Evolutionary conservation across 805 yeast species (phyloP).

Genomic region (Candida glaebosa): DNA sequence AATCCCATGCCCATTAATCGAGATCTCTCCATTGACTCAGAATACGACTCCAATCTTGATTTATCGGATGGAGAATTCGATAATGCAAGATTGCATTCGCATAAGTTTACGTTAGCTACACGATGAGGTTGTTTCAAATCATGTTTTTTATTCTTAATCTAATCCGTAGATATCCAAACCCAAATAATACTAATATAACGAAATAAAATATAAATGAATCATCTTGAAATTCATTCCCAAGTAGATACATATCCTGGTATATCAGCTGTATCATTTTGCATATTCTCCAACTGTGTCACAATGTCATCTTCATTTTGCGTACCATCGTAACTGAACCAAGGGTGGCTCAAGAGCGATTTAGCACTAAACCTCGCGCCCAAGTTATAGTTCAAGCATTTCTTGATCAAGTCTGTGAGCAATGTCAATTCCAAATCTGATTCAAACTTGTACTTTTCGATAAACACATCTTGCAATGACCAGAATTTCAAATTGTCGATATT

Average conservation of each 20-base stretch:
- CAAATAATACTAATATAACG: conserved; percentile 4
- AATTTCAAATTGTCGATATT: conserved; percentile 47
- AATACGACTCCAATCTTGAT: conserved; percentile 23
- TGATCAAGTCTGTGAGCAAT: conserved; percentile 45
- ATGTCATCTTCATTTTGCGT: conserved; percentile 5
- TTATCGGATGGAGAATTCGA: conserved; percentile 17
- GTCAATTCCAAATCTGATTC: conserved; percentile 25
- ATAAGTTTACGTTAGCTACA: conserved; percentile 9
- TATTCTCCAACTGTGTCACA: conserved; percentile 13
- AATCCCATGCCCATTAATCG: conserved; percentile 6
- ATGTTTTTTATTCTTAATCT: conserved; percentile 1
- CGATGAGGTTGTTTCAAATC: not conserved
- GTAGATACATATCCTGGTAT: conserved; percentile 32
- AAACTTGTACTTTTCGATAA: conserved; percentile 48
- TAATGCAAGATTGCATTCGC: conserved; percentile 7
- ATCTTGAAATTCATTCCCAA: conserved; percentile 11
- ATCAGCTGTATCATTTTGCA: conserved; percentile 23
- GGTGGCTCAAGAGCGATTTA: conserved; percentile 49
- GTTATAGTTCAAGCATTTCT: conserved; percentile 47
- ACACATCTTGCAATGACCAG: conserved; percentile 49
- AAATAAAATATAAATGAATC: conserved; percentile 5
- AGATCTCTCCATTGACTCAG: conserved; percentile 21
- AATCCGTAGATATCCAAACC: conserved; percentile 1
- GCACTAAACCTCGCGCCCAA: conserved; percentile 53
- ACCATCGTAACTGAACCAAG: conserved; percentile 39